Conservation (phyloP, 305 asterid genomes). For the Fraxinus angustifolia region DNA sequence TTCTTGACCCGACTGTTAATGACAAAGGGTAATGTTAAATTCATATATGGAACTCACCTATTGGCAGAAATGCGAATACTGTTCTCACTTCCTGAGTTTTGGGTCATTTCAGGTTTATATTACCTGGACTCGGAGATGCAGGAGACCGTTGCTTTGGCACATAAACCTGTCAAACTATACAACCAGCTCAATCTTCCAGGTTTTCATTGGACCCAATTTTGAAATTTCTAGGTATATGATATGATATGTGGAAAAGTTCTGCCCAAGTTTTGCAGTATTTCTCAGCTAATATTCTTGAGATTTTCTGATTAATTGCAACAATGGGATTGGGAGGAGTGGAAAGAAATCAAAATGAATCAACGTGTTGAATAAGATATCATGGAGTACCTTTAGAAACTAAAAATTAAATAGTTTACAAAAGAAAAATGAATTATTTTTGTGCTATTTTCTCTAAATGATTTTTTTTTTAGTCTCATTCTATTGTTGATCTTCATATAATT, state of each 20-base stretch:
- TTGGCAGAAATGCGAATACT: background rate
- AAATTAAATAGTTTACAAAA: background rate
- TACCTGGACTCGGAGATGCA: constrained; percentile 97
- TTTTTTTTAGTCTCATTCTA: background rate
- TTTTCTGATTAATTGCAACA: background rate
- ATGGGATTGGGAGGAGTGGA: constrained; percentile 2
- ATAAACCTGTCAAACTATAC: constrained; percentile 28
- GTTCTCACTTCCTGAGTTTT: constrained; percentile 13
- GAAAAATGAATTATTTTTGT: background rate
- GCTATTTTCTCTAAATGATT: background rate
- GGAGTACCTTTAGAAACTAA: background rate
- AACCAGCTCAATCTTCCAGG: background rate
- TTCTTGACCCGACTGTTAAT: constrained; percentile 69
- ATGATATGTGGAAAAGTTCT: background rate
- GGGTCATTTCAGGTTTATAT: constrained; percentile 60
- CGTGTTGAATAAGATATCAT: background rate
- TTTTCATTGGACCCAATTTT: constrained; percentile 20
- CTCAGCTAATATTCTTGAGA: background rate
- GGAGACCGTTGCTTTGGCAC: constrained; percentile 98
- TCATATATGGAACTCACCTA: background rate
- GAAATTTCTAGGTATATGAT: constrained; percentile 18
- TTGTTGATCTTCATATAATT: background rate
- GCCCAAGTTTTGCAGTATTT: background rate
- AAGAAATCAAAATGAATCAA: background rate
- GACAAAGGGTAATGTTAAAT: constrained; percentile 67